Base-by-base conservation (phyloP, 2,329 filamentous ascomycete genomes). In the Colletotrichum plurivorum region DNA sequence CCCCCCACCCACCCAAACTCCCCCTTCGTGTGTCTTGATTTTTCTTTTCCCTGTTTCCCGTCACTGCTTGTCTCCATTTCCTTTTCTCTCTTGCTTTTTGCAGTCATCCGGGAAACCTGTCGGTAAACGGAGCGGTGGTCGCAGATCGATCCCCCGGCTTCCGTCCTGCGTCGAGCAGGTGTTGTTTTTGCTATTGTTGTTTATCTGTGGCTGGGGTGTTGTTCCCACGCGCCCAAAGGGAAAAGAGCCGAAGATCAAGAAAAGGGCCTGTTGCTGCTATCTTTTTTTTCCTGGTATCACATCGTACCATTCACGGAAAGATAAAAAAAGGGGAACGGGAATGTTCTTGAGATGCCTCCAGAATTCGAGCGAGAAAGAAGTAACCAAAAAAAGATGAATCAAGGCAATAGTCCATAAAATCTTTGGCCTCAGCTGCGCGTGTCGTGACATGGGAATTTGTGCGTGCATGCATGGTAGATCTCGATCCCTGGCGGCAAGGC, bases 381-480 rank as follows among this genome's bases (percentile, higher is more conserved):
- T 55, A 31, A 55, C 27, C 27, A 55, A 51, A 22, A 51, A 51
- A 51, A 51, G 22, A 25, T 25, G 22, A 25, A 55, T 12, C 18
- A 41, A 31, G 27, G 27, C 27, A 31, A 31, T 10, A 31, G 9
- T 31, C 27, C 27, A 10, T 31, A 31, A 20, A 22, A 25, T 25
- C 5, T 9, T 20, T 55, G 53, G 31, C 13, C 41, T 22, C 22
- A 25, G 22, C 27, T 8, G 1, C 27, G 6, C 31, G 18, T 13
- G 36, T 43, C 1, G 12, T 55, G 53, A 55, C 16, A 27, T 55
- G 31, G 20, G 7, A 41, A 18, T 15, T 15, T 22, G 13, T 43
- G 27, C 9, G 6, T 31, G 27, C 9, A 9, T 2, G 27, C 27
- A 31, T 31, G 53, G 31, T 13, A 12, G 55, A 57, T 57, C 55